Conservation (phyloP, 2,329 filamentous ascomycete genomes). For the Pseudocercospora fijiensis region DNA sequence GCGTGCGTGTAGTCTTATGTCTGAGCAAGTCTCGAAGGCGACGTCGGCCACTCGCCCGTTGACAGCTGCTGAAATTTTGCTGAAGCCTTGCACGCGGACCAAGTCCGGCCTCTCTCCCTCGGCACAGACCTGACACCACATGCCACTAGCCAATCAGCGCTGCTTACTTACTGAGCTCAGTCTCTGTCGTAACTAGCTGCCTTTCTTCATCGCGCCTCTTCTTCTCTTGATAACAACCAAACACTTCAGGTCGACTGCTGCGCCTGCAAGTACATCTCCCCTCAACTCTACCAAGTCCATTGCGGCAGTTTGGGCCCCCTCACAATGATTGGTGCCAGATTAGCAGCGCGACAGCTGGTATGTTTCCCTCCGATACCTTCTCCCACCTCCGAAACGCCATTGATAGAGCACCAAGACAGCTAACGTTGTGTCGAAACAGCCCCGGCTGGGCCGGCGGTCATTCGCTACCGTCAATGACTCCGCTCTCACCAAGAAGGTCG, state of each 20-base stretch:
- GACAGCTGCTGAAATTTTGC: background rate
- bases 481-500: constrained; percentile 90
- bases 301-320: constrained; percentile 27
- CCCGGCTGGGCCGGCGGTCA: constrained; percentile 52
- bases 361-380: constrained; percentile 28
- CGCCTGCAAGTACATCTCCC: constrained; percentile 26
- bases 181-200: constrained; percentile 10
- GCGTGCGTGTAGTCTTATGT: background rate
- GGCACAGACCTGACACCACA: background rate
- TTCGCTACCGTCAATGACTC: constrained; percentile 86
- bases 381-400: constrained; percentile 14
- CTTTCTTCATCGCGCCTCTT: constrained; percentile 25
- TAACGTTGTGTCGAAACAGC: constrained; percentile 29
- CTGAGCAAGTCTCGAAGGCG: background rate
- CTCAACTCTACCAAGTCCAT: constrained; percentile 17
- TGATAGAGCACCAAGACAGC: constrained; percentile 11
- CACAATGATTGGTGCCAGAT: constrained; percentile 41
- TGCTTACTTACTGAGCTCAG: constrained; percentile 6
- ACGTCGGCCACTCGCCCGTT: constrained; percentile 7
- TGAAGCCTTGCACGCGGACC: background rate
- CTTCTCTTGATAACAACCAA: constrained; percentile 22
- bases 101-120: constrained; percentile 8
- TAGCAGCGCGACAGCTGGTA: constrained; percentile 44
- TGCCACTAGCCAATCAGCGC: constrained; percentile 4
- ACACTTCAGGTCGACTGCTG: constrained; percentile 25